phyloP scores from a whole-genome alignment of 2,329 filamentous ascomycete genomes.

The Aspergillus fructus region DNA sequence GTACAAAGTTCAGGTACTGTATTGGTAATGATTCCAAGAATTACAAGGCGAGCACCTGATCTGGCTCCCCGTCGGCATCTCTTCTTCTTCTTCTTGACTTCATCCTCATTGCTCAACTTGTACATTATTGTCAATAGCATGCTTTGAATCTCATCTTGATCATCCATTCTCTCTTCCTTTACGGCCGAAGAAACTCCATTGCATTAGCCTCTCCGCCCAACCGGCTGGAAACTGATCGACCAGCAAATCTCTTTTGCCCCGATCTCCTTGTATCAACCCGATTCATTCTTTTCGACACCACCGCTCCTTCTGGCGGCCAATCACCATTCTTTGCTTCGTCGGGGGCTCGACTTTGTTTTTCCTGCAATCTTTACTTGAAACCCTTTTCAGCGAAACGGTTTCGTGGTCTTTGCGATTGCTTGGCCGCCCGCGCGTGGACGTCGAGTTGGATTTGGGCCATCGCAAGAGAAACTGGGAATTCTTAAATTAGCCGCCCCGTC shows the following conservation, averaged over 20 bases:
- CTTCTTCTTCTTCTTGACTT: neutral
- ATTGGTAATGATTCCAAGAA: neutral
- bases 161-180: constrained; percentile 1
- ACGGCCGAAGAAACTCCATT: constrained; percentile 14
- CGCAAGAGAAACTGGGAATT: neutral
- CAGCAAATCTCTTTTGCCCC: constrained; percentile 18
- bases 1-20: neutral
- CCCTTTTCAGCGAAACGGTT: neutral
- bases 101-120: neutral
- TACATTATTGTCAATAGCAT: neutral
- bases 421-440: neutral
- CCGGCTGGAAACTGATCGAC: constrained; percentile 16
- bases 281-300: constrained; percentile 3
- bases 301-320: constrained; percentile 7
- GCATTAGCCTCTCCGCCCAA: constrained; percentile 16
- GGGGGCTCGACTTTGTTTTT: constrained; percentile 5
- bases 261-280: constrained; percentile 3
- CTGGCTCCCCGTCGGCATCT: neutral
- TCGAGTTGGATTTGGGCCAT: neutral
- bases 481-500: constrained; percentile 3
- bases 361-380: constrained; percentile 6
- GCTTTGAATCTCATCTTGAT: neutral
- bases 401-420: neutral
- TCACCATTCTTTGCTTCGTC: constrained; percentile 6
- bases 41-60: neutral